A percentile compares a stretch with the other conserved stretches of the same genome.
Evolutionary conservation across 257 asterid species (phyloP).

Genomic region (Forsythia suspensa): DNA sequence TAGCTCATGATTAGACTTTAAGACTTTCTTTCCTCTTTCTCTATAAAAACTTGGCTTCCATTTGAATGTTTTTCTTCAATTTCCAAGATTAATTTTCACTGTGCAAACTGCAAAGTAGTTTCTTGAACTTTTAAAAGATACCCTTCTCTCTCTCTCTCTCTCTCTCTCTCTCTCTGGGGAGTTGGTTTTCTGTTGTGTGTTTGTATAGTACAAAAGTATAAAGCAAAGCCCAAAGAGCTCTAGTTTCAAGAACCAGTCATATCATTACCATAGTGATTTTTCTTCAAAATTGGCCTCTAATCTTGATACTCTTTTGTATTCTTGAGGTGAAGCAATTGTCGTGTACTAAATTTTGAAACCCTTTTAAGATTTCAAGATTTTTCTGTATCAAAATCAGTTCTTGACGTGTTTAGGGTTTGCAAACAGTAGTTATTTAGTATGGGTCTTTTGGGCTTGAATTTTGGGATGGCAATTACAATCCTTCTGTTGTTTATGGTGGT

Average conservation of each 20-base stretch:
- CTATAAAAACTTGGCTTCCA: not conserved
- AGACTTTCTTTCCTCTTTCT: not conserved
- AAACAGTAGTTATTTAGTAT: slow-evolving; percentile 18
- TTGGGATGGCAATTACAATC: slow-evolving; percentile 19
- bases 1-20: slow-evolving; percentile 11
- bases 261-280: not conserved
- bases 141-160: not conserved
- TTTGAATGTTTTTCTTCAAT: not conserved
- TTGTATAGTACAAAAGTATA: slow-evolving; percentile 9
- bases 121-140: slow-evolving; percentile 14
- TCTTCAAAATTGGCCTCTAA: not conserved
- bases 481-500: slow-evolving; percentile 32
- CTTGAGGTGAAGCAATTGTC: not conserved
- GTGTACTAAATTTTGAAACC: not conserved
- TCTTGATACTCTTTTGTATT: slow-evolving; percentile 6
- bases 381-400: not conserved
- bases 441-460: slow-evolving; percentile 35
- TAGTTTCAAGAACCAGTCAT: not conserved
- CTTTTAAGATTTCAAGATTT: slow-evolving; percentile 4
- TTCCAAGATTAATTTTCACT: not conserved
- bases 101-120: not conserved
- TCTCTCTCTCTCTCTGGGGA: too few species aligned
- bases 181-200: not conserved
- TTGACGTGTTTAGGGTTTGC: not conserved
- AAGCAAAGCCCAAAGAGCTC: not conserved